Base-by-base conservation (phyloP, 2,329 filamentous ascomycete species). In the Rutstroemia sp. region DNA sequence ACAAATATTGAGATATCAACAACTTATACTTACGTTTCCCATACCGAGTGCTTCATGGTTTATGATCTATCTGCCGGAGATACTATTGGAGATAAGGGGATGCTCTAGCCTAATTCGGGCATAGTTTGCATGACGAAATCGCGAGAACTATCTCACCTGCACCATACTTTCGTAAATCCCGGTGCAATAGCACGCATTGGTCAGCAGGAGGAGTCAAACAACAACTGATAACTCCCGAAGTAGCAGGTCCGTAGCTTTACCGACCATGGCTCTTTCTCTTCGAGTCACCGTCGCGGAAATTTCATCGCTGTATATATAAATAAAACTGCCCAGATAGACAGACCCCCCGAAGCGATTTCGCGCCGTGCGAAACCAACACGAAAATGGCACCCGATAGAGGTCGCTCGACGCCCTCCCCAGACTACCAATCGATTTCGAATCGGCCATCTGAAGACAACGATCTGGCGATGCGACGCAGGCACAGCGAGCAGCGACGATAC, bases 321-420 rank as follows among this genome's bases (percentile, higher is more conserved):
- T 38, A 14, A 54, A 54, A 27, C 38, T 30, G 25, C 19, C 2
- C 44, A 47, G 1, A 21, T 47, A 47, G 17, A 42, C 39, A 17
- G 6, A 47, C 14, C 8, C 21, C 19, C 21, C 44, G 4, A 34
- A 34, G 10, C 5, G 10, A 12, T 4, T 47, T 48, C 5, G 46
- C 25, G 30, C 46, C 25, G 8, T 5, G n/a, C 27, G 39, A 21
- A 40, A 12, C 10, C 30, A 19, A 10, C 53, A 10, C 40, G 5
- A 23, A 17, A 40, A 67, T 67, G 65, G 59, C 63, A n/a, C 63
- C 62, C 19, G 65, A 66, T 38, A 65, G 63, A 58, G 60, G 61
- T 46, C 34, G 47, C 40, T 25, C 51, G 14, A 55, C 51, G 17
- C 57, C 53, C 40, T 58, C 60, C 16, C 57, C 34, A 4, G 36